Conservation (phyloP, 208 protist genomes). For the Trypanosoma vivax region DNA sequence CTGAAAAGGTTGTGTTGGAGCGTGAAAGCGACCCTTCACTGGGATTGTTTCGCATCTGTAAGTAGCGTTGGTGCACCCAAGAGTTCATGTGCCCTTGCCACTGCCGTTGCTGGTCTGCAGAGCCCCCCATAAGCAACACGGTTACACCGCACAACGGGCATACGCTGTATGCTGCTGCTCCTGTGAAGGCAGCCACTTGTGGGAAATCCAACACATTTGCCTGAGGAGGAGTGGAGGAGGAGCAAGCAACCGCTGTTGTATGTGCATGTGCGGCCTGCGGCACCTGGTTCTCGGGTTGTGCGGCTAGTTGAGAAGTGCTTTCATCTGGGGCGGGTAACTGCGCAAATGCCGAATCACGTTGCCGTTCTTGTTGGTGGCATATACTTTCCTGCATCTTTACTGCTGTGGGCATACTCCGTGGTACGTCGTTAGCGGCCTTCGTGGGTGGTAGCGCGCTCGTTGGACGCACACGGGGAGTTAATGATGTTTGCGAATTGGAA, state of each 20-base stretch:
- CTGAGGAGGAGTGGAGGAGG: not conserved
- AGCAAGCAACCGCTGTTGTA: not conserved
- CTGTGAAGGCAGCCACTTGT: not conserved
- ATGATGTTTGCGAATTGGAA: not conserved
- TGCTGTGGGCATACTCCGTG: constrained; percentile 1
- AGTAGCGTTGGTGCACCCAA: constrained; percentile 16
- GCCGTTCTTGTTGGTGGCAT: not conserved
- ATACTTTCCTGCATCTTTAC: constrained; percentile 12
- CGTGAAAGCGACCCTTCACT: not conserved
- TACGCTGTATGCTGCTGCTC: not conserved
- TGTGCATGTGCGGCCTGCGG: too few relatives aligned
- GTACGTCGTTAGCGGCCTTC: not conserved
- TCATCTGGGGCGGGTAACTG: too few relatives aligned
- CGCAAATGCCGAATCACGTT: not conserved
- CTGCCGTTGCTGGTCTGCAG: constrained; percentile 13
- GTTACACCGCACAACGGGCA: constrained; percentile 17
- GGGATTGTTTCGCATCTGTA: constrained; percentile 1
- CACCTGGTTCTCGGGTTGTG: too few relatives aligned
- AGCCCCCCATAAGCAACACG: constrained; percentile 9
- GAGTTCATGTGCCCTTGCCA: constrained; percentile 16
- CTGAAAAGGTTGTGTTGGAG: not conserved
- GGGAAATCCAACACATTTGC: not conserved
- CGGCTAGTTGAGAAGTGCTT: too few relatives aligned
- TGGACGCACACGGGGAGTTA: constrained; percentile 10
- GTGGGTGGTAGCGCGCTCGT: constrained; percentile 19